A percentile compares a stretch with the other conserved stretches of the same genome.
These are phyloP conservation scores for Melampsora larici-populina DNA, from an alignment of 1,284 basidiomycete genomes.

Conservation along the genomic window DNA sequence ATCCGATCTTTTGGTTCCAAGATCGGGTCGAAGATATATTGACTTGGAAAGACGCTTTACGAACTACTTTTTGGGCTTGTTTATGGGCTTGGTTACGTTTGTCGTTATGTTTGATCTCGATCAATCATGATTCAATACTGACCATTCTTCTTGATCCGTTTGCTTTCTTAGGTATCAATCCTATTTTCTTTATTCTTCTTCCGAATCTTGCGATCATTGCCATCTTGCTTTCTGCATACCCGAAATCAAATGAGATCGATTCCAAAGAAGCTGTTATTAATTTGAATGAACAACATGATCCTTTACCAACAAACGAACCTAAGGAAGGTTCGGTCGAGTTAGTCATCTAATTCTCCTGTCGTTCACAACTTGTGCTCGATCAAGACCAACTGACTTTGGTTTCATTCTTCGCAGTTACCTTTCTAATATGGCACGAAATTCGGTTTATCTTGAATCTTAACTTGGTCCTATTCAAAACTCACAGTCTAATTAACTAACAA, in stretches of 20 bases:
- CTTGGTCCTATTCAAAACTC: background rate
- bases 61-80: constrained; percentile 24
- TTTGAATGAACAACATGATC: background rate
- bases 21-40: constrained; percentile 21
- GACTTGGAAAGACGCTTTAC: constrained; percentile 9
- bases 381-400: background rate
- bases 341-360: constrained; percentile 47
- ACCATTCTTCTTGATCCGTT: background rate
- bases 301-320: constrained; percentile 19
- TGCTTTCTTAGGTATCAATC: constrained; percentile 24
- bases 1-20: constrained; percentile 28
- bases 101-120: background rate
- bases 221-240: constrained; percentile 30
- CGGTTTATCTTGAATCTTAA: background rate
- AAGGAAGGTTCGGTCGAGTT: constrained; percentile 39
- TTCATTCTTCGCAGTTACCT: constrained; percentile 8
- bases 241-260: constrained; percentile 18
- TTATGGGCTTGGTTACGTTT: constrained; percentile 31
- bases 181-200: constrained; percentile 16
- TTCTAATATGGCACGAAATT: constrained; percentile 22
- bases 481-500: background rate
- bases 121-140: background rate
- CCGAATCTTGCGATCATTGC: constrained; percentile 21
- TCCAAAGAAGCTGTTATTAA: background rate
- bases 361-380: constrained; percentile 47